These are phyloP conservation scores for Chlorencoelia australis DNA, from an alignment of 2,329 filamentous ascomycete genomes.

Conservation along the genomic window DNA sequence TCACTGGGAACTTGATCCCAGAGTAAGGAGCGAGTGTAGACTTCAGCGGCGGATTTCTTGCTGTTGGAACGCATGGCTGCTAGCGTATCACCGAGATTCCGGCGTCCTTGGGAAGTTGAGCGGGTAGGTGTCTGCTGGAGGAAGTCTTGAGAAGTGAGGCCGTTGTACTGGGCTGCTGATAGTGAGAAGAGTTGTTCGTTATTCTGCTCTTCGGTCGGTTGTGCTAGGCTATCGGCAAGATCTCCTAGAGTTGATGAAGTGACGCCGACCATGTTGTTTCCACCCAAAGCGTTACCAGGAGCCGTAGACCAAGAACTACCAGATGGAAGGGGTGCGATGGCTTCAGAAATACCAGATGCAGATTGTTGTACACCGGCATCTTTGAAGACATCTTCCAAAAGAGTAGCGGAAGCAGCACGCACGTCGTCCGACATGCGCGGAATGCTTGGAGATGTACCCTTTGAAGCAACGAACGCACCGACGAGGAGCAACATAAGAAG, in stretches of 20 bases:
- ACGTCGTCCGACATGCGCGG: constrained; percentile 73
- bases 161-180: constrained; percentile 79
- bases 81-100: constrained; percentile 71
- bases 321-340: constrained; percentile 42
- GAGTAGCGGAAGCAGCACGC: constrained; percentile 64
- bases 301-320: constrained; percentile 36
- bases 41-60: constrained; percentile 70
- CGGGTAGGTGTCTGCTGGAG: constrained; percentile 42
- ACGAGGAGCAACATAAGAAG: constrained; percentile 94
- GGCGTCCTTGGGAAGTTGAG: constrained; percentile 52
- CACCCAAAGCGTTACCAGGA: constrained; percentile 31
- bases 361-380: constrained; percentile 53
- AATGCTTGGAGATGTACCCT: constrained; percentile 62
- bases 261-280: constrained; percentile 37
- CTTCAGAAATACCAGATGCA: constrained; percentile 31
- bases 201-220: constrained; percentile 74
- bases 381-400: constrained; percentile 74
- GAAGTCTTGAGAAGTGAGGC: constrained; percentile 68
- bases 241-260: constrained; percentile 54
- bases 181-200: constrained; percentile 82
- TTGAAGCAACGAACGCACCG: constrained; percentile 90
- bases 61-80: constrained; percentile 63
- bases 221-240: constrained; percentile 57
- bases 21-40: constrained; percentile 84
- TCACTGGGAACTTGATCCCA: constrained; percentile 92